These are phyloP conservation scores for Luvunga scandens DNA, from an alignment of 345 rosid species.

Conservation along the genomic window DNA sequence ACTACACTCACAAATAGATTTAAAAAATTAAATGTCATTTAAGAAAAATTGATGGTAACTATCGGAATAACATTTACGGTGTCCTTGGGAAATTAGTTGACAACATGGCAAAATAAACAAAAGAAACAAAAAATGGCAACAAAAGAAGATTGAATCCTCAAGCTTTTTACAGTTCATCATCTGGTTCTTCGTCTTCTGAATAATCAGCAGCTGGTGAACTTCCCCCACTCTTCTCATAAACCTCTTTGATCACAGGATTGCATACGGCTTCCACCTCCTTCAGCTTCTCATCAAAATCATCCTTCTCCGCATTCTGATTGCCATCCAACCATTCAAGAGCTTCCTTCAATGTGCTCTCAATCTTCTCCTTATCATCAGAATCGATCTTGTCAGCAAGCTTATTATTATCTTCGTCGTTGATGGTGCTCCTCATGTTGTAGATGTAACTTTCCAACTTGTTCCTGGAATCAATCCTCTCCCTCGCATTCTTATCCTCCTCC, in stretches of 20 bases:
- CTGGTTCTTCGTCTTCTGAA: conserved; percentile 29
- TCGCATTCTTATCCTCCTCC: conserved; percentile 43
- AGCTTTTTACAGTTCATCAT: conserved; percentile 42
- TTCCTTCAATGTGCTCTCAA: conserved; percentile 40
- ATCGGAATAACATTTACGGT: no score
- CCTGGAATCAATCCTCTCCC: conserved; percentile 50
- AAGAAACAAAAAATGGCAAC: not conserved
- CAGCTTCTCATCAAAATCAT: conserved; percentile 53
- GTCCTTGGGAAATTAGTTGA: no score
- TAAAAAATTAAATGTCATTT: no score
- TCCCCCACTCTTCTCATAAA: conserved; percentile 39
- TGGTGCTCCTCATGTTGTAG: conserved; percentile 39
- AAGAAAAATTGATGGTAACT: no score
- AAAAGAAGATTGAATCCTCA: not conserved
- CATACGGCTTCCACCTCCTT: conserved; percentile 56
- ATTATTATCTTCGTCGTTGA: conserved; percentile 29
- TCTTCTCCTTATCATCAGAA: conserved; percentile 49
- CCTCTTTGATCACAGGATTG: conserved; percentile 46
- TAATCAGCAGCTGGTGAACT: conserved; percentile 19
- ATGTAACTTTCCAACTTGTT: conserved; percentile 49
- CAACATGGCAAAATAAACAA: no score
- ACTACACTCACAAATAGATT: no score
- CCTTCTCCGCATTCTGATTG: conserved; percentile 46
- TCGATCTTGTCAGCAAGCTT: conserved; percentile 44
- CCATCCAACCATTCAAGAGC: conserved; percentile 58